A percentile compares a stretch with the other conserved stretches of the same genome.
Evolutionary conservation across 2,329 filamentous ascomycete genomes (phyloP).

Genomic region (Fusarium tjaetaba): DNA sequence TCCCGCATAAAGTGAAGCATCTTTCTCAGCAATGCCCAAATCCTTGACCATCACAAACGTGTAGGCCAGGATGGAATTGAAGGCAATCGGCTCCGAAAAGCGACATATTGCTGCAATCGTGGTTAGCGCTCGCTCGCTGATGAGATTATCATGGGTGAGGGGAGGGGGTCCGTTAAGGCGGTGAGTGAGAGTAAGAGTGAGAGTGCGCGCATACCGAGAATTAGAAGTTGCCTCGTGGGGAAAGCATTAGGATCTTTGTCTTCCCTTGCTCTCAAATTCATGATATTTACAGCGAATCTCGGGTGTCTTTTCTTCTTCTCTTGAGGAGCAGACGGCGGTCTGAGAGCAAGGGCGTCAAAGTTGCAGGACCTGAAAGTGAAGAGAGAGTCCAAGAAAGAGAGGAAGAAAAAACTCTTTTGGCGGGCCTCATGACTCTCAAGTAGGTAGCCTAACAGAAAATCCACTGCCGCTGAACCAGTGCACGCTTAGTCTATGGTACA

Average conservation of each 20-base stretch:
- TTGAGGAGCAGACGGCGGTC: background rate
- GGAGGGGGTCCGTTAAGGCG: background rate
- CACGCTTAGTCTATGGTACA: background rate
- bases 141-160: background rate
- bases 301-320: background rate
- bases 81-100: slow-evolving; percentile 86
- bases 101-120: slow-evolving; percentile 38
- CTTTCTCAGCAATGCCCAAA: slow-evolving; percentile 75
- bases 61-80: slow-evolving; percentile 93
- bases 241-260: slow-evolving; percentile 23
- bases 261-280: slow-evolving; percentile 20
- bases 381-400: background rate
- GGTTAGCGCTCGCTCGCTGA: background rate
- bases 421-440: slow-evolving; percentile 24
- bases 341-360: background rate
- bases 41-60: slow-evolving; percentile 85
- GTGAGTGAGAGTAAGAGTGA: background rate
- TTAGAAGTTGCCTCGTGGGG: slow-evolving; percentile 24
- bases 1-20: slow-evolving; percentile 87
- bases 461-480: slow-evolving; percentile 16
- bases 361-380: background rate
- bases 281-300: background rate
- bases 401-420: slow-evolving; percentile 14
- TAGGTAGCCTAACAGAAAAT: slow-evolving; percentile 22
- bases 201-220: slow-evolving; percentile 22